Evolutionary conservation across 2,329 filamentous ascomycete species (phyloP).

Genomic region (Colletotrichum sansevieriae): DNA sequence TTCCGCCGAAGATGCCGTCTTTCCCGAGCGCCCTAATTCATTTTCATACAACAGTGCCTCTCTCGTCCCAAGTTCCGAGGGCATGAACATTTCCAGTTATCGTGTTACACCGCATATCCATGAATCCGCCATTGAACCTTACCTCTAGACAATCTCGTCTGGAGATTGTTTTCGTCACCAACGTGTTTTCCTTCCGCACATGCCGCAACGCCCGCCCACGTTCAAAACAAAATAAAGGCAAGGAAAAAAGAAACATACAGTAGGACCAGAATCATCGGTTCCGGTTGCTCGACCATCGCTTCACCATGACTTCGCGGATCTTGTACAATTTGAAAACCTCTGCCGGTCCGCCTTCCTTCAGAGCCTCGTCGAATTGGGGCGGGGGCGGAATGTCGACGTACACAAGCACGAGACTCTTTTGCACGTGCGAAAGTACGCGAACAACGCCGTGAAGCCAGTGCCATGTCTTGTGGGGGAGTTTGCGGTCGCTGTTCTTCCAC

Average conservation of each 20-base stretch:
- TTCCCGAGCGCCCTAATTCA: conserved; percentile 1
- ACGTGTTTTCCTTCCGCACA: not conserved
- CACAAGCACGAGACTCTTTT: conserved; percentile 88
- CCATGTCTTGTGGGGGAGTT: conserved; percentile 71
- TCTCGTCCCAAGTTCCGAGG: not conserved
- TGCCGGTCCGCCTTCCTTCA: conserved; percentile 67
- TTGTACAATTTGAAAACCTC: conserved; percentile 76
- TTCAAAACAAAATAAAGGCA: too few relatives aligned
- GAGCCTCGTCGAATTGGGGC: conserved; percentile 57
- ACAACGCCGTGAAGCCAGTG: conserved; percentile 91
- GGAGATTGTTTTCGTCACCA: not conserved
- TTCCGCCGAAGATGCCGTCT: conserved; percentile 22
- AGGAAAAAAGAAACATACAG: not conserved
- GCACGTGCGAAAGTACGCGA: conserved; percentile 88
- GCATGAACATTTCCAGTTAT: conserved; percentile 12
- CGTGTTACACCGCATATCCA: conserved; percentile 17
- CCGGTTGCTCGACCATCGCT: conserved; percentile 87
- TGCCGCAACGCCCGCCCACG: conserved; percentile 7
- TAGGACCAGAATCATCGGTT: conserved; percentile 58
- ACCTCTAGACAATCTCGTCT: not conserved
- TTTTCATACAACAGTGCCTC: conserved; percentile 34
- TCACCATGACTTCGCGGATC: conserved; percentile 84
- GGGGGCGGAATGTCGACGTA: conserved; percentile 93
- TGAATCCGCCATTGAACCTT: not conserved
- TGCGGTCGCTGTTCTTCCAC: conserved; percentile 74